A percentile compares a stretch with the other conserved stretches of the same genome.
Conservation (phyloP, 768 basidiomycete genomes). For the Mycena olivaceomarginata region DNA sequence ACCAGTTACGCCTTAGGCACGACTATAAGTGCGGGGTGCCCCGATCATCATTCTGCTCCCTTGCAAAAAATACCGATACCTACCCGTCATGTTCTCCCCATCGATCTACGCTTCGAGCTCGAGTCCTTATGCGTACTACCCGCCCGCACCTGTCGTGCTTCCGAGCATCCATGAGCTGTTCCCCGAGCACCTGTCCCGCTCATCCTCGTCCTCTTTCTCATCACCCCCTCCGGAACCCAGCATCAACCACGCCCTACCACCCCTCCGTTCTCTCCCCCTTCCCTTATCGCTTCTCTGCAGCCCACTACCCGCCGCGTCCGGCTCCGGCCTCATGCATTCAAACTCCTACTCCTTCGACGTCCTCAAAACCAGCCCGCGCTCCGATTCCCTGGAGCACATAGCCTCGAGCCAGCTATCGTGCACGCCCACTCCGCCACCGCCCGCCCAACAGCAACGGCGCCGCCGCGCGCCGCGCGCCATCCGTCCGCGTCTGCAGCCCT, state of each 20-base stretch:
- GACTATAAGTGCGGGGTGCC: no score
- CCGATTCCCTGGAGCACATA: conserved; percentile 16
- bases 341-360: conserved; percentile 24
- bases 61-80: no score
- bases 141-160: conserved; percentile 10
- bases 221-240: not conserved
- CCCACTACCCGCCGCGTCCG: not conserved
- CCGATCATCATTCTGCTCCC: no score
- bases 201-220: no score
- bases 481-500: no score
- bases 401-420: not conserved
- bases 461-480: not conserved
- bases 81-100: not conserved
- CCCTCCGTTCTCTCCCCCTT: not conserved
- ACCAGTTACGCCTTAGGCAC: no score
- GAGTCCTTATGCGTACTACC: not conserved
- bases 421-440: not conserved
- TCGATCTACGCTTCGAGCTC: not conserved
- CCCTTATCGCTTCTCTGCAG: not conserved
- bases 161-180: conserved; percentile 31
- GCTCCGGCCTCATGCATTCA: not conserved
- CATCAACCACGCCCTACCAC: no score
- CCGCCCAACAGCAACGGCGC: not conserved
- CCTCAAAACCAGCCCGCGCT: conserved; percentile 23
- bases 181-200: conserved; percentile 12